Conservation (phyloP, 352 stramenopile genomes). For the Pythium rishiriense region DNA sequence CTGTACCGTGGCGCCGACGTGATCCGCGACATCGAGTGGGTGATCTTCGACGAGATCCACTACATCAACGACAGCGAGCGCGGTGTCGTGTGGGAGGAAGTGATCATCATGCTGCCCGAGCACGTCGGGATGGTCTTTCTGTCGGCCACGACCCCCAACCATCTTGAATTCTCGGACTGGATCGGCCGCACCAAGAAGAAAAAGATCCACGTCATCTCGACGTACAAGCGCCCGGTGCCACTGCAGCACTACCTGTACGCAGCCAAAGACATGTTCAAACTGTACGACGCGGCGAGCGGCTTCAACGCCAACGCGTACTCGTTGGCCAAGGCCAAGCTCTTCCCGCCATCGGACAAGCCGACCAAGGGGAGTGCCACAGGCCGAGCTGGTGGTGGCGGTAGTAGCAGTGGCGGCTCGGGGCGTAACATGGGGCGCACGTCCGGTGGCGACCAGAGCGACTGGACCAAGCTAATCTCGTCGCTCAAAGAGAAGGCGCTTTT, state of each 20-base stretch:
- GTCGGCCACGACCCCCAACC: slow-evolving; percentile 98
- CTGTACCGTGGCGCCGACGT: slow-evolving; percentile 95
- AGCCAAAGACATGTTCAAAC: slow-evolving; percentile 92
- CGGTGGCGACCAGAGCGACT: slow-evolving; percentile 77
- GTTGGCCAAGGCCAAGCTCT: slow-evolving; percentile 67
- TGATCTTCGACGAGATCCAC: slow-evolving; percentile 97
- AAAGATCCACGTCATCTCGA: slow-evolving; percentile 97
- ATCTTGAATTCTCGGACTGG: slow-evolving; percentile 99
- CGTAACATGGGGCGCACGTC: slow-evolving; percentile 60
- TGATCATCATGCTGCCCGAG: slow-evolving; percentile 98
- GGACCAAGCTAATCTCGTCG: slow-evolving; percentile 85
- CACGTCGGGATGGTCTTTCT: slow-evolving; percentile 98
- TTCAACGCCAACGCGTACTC: slow-evolving; percentile 61
- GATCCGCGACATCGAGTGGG: slow-evolving; percentile 98
- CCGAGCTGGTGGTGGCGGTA: slow-evolving; percentile 36
- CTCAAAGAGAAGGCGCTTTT: slow-evolving; percentile 92
- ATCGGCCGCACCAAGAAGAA: slow-evolving; percentile 96
- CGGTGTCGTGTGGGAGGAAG: slow-evolving; percentile 97
- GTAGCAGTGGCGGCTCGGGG: slow-evolving; percentile 42
- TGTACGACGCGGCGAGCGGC: slow-evolving; percentile 53
- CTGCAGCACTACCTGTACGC: slow-evolving; percentile 96
- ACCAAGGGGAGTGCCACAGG: slow-evolving; percentile 33
- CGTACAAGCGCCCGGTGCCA: slow-evolving; percentile 95
- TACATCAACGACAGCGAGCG: slow-evolving; percentile 99
- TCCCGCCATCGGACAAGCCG: slow-evolving; percentile 52